Evolutionary conservation across 768 basidiomycete genomes (phyloP), one percentile per base, ranked within the genome.

Genomic region (Trametes cubensis): DNA sequence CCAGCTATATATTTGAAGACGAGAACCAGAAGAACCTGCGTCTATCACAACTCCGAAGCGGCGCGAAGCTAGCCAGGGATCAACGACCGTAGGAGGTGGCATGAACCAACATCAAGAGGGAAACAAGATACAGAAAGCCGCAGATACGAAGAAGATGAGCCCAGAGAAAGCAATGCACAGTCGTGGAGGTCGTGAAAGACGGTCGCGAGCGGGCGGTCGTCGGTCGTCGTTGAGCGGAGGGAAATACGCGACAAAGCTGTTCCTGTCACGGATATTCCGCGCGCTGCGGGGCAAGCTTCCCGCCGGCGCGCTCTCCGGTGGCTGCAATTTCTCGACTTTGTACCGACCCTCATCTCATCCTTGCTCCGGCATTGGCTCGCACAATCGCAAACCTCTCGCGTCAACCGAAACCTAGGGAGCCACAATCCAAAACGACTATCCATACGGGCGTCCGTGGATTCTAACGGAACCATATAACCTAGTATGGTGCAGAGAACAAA

Each of bases 1-100:
- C 97, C 96, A 99, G 73, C 92, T 94, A 78, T 99, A 98, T 67
- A 98, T 94, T 74, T 98, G 95, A 39, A 98, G 79, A 56, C 97
- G 81, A 5, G 96, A 98, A 28, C 97, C 97, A 23, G 95, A 98
- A 73, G 95, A 97, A 63, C 97, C 97, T 72, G 97, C 97, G 80
- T 99, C 97, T 75, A 99, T 93, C 64, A 98, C 95, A 62, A 98
- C 84, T 62, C 93, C 94, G 75, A 94, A 96, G 69, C 88, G 86
- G 67, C 94, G 87, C 58, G 85, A 86, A 62, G 82, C 76, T 58
- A 91, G 82, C 92, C 92, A 94, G 63, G 87, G 76, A 72, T 92
- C 85, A 67, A 80, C 80, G 55, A 78, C 83, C 60, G 82, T 84
- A 61, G 89, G 87, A 51, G 92, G 89, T 47, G 90, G 88, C 92